A percentile compares a stretch with the other conserved stretches of the same genome.
Conservation (phyloP, 371 early-diverging fungal species). For the Mycotypha africana region DNA sequence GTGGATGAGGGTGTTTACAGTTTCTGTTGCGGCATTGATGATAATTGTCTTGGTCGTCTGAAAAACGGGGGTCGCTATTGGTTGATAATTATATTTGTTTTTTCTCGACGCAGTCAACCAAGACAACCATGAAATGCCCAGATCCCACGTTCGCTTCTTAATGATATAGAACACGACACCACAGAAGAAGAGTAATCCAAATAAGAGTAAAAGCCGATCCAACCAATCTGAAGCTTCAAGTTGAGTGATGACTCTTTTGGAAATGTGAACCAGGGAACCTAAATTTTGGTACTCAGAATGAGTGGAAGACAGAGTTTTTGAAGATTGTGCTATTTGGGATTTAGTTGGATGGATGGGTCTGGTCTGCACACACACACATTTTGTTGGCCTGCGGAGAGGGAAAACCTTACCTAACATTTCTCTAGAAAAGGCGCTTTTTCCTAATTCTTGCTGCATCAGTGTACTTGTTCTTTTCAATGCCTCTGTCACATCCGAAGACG, state of each 20-base stretch:
- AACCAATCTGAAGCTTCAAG: constrained; percentile 71
- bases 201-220: constrained; percentile 59
- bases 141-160: constrained; percentile 64
- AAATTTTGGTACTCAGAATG: constrained; percentile 58
- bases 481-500: constrained; percentile 58
- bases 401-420: constrained; percentile 54
- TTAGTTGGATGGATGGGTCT: not conserved
- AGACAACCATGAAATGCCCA: constrained; percentile 49
- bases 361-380: not conserved
- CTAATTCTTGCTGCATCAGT: constrained; percentile 72
- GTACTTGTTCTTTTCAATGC: constrained; percentile 62
- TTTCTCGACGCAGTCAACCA: constrained; percentile 34
- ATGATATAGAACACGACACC: constrained; percentile 62
- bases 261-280: constrained; percentile 52
- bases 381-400: too few relatives aligned
- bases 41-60: too few relatives aligned
- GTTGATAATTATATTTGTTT: too few relatives aligned
- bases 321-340: constrained; percentile 53
- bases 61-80: not conserved
- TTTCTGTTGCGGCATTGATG: too few relatives aligned
- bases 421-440: constrained; percentile 60
- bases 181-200: constrained; percentile 60
- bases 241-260: constrained; percentile 60
- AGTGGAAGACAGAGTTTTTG: constrained; percentile 49
- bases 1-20: too few relatives aligned